These are phyloP conservation scores for Rheum nobile DNA, from an alignment of 148 eudicot species.

Conservation along the genomic window DNA sequence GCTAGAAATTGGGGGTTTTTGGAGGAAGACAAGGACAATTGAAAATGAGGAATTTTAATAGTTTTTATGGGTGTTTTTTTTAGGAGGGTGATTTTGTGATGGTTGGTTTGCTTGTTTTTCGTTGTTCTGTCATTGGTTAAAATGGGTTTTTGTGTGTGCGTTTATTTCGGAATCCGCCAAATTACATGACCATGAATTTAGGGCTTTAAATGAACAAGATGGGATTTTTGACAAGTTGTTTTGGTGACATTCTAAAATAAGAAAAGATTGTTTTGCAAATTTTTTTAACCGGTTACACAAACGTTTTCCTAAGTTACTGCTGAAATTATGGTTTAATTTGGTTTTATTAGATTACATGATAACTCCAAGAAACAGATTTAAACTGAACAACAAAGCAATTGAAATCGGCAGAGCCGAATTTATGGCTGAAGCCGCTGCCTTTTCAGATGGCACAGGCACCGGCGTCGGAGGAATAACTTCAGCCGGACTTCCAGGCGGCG, in stretches of 20 bases:
- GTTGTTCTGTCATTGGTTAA: not conserved
- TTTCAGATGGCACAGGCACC: not conserved
- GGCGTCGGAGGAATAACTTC: not conserved
- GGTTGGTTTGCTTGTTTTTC: not conserved
- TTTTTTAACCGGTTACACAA: not conserved
- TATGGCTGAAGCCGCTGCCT: conserved; percentile 1
- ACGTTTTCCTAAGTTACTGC: not conserved
- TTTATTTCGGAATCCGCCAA: not conserved
- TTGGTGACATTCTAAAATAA: too few species aligned
- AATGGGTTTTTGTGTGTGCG: not conserved
- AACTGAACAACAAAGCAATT: not conserved
- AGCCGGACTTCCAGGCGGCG: not conserved
- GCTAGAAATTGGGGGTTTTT: not conserved
- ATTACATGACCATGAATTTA: not conserved
- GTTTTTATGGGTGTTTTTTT: not conserved
- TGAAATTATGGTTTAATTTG: not conserved
- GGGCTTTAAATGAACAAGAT: too few species aligned
- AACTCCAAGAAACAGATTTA: not conserved
- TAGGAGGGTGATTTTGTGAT: not conserved
- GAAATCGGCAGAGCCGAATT: not conserved
- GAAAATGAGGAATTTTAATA: not conserved
- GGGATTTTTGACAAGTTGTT: not conserved
- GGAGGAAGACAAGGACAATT: not conserved
- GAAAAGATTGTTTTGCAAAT: too few species aligned
- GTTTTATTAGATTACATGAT: not conserved